Evolutionary conservation across 1,284 basidiomycete species (phyloP), one percentile per base, ranked within the genome.

Genomic region (Apiotrichum sp.): DNA sequence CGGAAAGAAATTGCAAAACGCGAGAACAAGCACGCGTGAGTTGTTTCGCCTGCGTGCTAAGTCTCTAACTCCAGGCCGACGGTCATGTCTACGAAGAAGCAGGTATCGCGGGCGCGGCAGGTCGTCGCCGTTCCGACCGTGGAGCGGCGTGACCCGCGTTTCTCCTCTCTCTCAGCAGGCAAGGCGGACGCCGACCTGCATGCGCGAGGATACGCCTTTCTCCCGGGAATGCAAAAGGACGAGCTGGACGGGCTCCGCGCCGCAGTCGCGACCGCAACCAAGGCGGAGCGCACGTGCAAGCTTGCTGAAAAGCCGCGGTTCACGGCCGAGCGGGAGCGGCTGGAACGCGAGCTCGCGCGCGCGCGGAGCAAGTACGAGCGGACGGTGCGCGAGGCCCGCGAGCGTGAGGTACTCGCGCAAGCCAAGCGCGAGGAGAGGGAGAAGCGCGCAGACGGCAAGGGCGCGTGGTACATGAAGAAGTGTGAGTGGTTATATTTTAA

Each of bases 111-210:
- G 11, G 81, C 80, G 53, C 80, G 92, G 53, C 79, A 78, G n/a
- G 86, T 90, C 1, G 82, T 93, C 6, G 87, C 92, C 59, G 81
- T 84, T 4, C 79, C 82, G 45, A 82, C 84, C 60, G 71, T 80
- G 38, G 89, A 85, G 70, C 76, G 85, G 9, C 84, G 93, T 42
- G 93, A 98, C 76, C 93, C 95, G 3, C 85, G 93, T 46, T 98
- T 98, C 77, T 80, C 89, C 33, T 81, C 84, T 10, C 75, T 89
- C 10, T 80, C 78, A 2, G 74, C 84, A 6, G 90, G 90, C n/a
- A 79, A 83, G 56, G 83, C 87, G 62, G 84, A 87, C 46, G 66
- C 81, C 0, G 78, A 84, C 52, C 83, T 85, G 32, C 95, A 92
- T 70, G 80, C 81, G 16, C 76, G 83, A 47, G 85, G 86, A 34